A percentile compares a stretch with the other conserved stretches of the same genome.
phyloP scores from a whole-genome alignment of 768 basidiomycete genomes.

The Hortiboletus flavorubellus region DNA sequence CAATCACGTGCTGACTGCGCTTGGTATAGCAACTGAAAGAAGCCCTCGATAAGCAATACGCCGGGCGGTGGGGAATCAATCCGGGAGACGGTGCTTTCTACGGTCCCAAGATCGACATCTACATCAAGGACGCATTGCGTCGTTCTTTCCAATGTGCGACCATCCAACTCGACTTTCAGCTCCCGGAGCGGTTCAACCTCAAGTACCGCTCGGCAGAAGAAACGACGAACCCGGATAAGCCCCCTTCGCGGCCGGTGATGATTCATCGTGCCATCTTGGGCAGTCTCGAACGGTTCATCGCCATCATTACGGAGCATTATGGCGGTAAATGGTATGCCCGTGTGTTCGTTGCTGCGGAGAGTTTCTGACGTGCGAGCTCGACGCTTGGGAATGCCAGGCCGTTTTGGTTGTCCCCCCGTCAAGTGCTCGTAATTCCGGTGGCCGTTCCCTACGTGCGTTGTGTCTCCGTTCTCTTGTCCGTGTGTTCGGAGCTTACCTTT shows the following conservation, averaged over 20 bases:
- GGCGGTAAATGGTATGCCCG: conserved; percentile 87
- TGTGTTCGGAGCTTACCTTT: not conserved
- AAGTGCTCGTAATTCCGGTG: conserved; percentile 92
- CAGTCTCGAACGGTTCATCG: conserved; percentile 92
- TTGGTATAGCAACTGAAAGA: conserved; percentile 68
- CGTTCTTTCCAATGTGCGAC: conserved; percentile 98
- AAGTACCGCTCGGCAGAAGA: conserved; percentile 80
- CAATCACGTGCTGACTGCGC: conserved; percentile 5
- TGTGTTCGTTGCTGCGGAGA: not conserved
- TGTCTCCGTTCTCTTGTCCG: not conserved
- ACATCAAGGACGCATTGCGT: conserved; percentile 85
- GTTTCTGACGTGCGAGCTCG: not conserved
- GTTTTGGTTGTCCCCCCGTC: conserved; percentile 97
- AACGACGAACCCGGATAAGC: conserved; percentile 46
- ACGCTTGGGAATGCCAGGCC: conserved; percentile 54
- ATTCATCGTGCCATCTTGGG: conserved; percentile 97
- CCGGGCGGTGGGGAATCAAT: conserved; percentile 89
- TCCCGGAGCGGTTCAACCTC: conserved; percentile 94
- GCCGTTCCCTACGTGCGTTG: conserved; percentile 79
- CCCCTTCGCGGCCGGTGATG: conserved; percentile 83
- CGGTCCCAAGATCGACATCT: conserved; percentile 99
- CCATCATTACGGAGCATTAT: conserved; percentile 95
- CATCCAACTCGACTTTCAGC: conserved; percentile 98
- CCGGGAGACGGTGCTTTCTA: conserved; percentile 99
- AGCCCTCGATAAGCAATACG: conserved; percentile 81